A percentile compares a stretch with the other conserved stretches of the same genome.
phyloP scores from a whole-genome alignment of 768 basidiomycete genomes.

The Lactarius trivialis region DNA sequence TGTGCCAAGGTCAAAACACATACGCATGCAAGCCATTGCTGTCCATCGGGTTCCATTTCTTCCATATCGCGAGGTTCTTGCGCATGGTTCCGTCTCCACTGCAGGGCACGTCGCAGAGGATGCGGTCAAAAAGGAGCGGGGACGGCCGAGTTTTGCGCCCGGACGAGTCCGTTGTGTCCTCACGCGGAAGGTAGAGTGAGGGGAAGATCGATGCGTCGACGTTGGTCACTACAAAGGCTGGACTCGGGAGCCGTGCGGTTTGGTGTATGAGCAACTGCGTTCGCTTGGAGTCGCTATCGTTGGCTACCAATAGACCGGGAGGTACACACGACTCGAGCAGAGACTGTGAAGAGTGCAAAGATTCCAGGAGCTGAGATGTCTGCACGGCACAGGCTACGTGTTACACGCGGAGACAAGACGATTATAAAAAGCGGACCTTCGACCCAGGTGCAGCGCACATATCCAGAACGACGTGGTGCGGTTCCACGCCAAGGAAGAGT shows the following conservation, averaged over 20 bases:
- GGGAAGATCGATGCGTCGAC: conserved; percentile 89
- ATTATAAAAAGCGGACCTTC: conserved; percentile 47
- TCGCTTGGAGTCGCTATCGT: conserved; percentile 91
- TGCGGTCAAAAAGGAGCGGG: conserved; percentile 80
- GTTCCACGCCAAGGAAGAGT: conserved; percentile 87
- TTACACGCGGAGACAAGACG: not conserved
- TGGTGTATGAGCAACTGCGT: conserved; percentile 97
- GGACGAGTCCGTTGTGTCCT: conserved; percentile 29
- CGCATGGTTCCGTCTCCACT: conserved; percentile 94
- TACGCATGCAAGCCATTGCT: conserved; percentile 89
- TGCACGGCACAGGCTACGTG: conserved; percentile 27
- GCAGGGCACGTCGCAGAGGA: conserved; percentile 95
- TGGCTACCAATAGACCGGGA: conserved; percentile 84
- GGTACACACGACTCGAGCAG: conserved; percentile 61
- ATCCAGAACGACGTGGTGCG: conserved; percentile 91
- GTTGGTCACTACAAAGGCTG: conserved; percentile 92
- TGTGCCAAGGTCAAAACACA: conserved; percentile 29
- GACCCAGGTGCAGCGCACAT: conserved; percentile 99
- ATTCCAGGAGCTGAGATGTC: conserved; percentile 96
- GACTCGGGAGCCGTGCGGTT: conserved; percentile 86
- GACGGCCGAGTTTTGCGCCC: conserved; percentile 27
- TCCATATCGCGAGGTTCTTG: conserved; percentile 96
- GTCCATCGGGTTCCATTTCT: conserved; percentile 80
- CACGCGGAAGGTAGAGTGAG: conserved; percentile 43
- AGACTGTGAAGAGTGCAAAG: conserved; percentile 76